Evolutionary conservation across 1,284 basidiomycete species (phyloP).

Genomic region (Volvariella volvacea): DNA sequence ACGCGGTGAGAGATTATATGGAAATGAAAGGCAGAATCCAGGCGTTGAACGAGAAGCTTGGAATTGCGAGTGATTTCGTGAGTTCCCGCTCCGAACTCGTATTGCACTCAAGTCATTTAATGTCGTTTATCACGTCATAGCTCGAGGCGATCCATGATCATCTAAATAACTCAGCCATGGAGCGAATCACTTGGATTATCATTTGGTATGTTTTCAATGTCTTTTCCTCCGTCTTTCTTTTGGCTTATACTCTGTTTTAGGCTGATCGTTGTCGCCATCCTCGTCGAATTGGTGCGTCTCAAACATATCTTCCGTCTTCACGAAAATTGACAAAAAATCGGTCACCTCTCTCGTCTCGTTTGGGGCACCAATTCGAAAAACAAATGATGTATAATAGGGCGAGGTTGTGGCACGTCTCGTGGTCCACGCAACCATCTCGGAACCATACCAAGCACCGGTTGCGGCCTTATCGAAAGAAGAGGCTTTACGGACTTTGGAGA

Average conservation of each 20-base stretch:
- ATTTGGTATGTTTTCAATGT: slow-evolving; percentile 61
- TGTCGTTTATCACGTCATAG: slow-evolving; percentile 32
- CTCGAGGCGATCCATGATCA: slow-evolving; percentile 93
- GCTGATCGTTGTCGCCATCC: slow-evolving; percentile 83
- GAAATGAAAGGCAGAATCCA: slow-evolving; percentile 85
- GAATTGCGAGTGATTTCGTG: slow-evolving; percentile 84
- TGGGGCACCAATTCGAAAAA: background rate
- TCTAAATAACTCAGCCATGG: slow-evolving; percentile 86
- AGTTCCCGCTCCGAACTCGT: no score
- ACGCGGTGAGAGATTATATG: slow-evolving; percentile 92
- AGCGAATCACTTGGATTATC: slow-evolving; percentile 92
- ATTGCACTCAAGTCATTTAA: no score
- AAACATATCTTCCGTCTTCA: background rate
- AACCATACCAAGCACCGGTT: slow-evolving; percentile 9
- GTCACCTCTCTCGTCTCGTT: slow-evolving; percentile 1
- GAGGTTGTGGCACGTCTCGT: slow-evolving; percentile 81
- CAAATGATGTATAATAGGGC: no score
- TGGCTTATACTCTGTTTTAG: slow-evolving; percentile 24
- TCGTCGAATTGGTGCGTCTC: slow-evolving; percentile 66
- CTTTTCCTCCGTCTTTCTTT: background rate
- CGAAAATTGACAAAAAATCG: slow-evolving; percentile 1
- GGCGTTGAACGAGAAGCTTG: slow-evolving; percentile 85
- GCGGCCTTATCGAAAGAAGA: slow-evolving; percentile 28
- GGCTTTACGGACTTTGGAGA: slow-evolving; percentile 32
- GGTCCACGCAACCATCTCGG: slow-evolving; percentile 46